A percentile compares a stretch with the other conserved stretches of the same genome.
Conservation (phyloP, 2,329 filamentous ascomycete genomes). For the Trichophyton equinum region DNA sequence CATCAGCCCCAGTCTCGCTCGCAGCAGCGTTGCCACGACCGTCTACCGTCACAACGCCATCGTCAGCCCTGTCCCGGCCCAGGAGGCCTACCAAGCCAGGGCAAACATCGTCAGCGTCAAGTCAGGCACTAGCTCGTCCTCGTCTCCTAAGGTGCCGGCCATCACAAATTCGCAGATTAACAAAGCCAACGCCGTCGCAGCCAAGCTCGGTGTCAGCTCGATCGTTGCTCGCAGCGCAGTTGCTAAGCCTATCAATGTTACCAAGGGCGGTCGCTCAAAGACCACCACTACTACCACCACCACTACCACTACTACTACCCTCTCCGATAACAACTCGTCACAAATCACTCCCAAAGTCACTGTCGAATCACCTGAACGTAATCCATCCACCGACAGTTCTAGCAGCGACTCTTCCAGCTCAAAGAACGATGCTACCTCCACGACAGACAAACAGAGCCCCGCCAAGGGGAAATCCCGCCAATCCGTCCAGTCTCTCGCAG, state of each 20-base stretch:
- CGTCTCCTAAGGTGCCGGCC: slow-evolving; percentile 58
- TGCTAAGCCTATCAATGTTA: slow-evolving; percentile 36
- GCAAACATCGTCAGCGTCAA: slow-evolving; percentile 90
- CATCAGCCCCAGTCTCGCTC: slow-evolving; percentile 35
- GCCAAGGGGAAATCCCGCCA: slow-evolving; percentile 7
- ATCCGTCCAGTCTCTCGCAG: slow-evolving; percentile 15
- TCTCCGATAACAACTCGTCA: slow-evolving; percentile 17
- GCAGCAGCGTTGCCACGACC: slow-evolving; percentile 70
- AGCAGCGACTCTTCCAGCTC: slow-evolving; percentile 16
- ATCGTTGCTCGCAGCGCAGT: slow-evolving; percentile 34
- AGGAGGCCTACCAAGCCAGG: slow-evolving; percentile 76
- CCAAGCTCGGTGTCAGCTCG: slow-evolving; percentile 22
- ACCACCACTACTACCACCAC: too few relatives aligned
- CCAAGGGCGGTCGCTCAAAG: slow-evolving; percentile 15
- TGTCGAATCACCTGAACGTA: neutral
- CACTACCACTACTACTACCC: slow-evolving; percentile 5
- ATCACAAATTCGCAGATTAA: slow-evolving; percentile 44
- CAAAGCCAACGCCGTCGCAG: slow-evolving; percentile 26
- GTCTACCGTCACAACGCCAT: slow-evolving; percentile 88
- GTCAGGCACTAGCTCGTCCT: slow-evolving; percentile 46
- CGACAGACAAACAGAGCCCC: slow-evolving; percentile 10
- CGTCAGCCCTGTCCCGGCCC: slow-evolving; percentile 63
- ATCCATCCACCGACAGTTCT: neutral
- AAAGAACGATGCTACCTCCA: slow-evolving; percentile 22
- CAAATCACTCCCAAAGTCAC: neutral